Percentiles rank a stretch among this genome's conserved stretches.
phyloP scores from a whole-genome alignment of 2,329 filamentous ascomycete genomes.

The Curvularia lunata region DNA sequence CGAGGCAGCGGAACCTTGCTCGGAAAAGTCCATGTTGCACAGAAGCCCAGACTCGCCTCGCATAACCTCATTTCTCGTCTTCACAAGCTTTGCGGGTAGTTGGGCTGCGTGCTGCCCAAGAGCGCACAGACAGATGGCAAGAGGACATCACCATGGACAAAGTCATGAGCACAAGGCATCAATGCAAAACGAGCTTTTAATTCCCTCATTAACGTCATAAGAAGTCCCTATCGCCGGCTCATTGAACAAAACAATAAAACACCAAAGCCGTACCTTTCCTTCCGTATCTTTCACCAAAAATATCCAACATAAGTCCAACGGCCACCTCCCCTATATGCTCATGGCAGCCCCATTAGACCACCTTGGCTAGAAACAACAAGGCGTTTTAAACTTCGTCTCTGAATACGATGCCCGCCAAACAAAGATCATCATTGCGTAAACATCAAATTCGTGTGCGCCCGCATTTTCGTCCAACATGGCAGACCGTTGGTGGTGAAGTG shows the following conservation, averaged over 20 bases:
- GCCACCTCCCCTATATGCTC: slow-evolving; percentile 18
- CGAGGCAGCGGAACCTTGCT: not conserved
- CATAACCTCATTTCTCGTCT: not conserved
- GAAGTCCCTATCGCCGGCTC: slow-evolving; percentile 29
- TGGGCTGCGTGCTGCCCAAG: not conserved
- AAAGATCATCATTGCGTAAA: slow-evolving; percentile 38
- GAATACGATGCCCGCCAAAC: slow-evolving; percentile 27
- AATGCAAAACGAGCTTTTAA: slow-evolving; percentile 44
- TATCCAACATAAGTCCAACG: slow-evolving; percentile 15
- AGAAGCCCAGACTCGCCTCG: not conserved
- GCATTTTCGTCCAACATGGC: slow-evolving; percentile 37
- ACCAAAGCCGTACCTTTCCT: slow-evolving; percentile 28
- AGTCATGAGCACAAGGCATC: not conserved
- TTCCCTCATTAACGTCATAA: slow-evolving; percentile 48
- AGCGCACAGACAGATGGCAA: not conserved
- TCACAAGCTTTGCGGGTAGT: not conserved
- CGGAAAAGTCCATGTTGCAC: not conserved
- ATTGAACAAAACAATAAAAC: slow-evolving; percentile 34
- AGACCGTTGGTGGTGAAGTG: slow-evolving; percentile 18
- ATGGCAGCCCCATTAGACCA: slow-evolving; percentile 22
- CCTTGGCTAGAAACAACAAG: slow-evolving; percentile 35
- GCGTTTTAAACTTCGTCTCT: slow-evolving; percentile 24
- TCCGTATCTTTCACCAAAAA: slow-evolving; percentile 15
- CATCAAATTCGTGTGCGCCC: slow-evolving; percentile 36
- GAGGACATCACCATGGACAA: slow-evolving; percentile 2